Conservation (phyloP, 1,139 yeast species). For the Blastobotrys malaysiensis region DNA sequence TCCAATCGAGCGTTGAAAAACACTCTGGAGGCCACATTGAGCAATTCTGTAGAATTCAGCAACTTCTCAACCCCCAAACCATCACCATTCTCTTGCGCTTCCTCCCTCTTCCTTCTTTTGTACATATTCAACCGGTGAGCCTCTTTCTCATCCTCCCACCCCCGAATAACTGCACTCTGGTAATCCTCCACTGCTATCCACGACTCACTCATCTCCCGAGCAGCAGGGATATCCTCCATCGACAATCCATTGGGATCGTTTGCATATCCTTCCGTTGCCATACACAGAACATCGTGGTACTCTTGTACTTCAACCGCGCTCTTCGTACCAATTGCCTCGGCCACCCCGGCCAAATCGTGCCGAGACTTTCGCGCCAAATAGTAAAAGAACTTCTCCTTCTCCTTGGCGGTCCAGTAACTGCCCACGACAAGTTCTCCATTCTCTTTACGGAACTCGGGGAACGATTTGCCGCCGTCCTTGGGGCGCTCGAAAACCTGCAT, state of each 20-base stretch:
- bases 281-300: conserved; percentile 41
- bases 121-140: background rate
- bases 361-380: conserved; percentile 46
- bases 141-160: conserved; percentile 3
- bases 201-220: conserved; percentile 48
- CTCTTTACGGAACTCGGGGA: background rate
- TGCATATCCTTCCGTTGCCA: conserved; percentile 21
- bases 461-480: background rate
- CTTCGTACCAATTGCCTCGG: conserved; percentile 39
- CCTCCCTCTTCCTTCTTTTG: background rate
- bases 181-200: conserved; percentile 46
- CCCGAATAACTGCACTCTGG: conserved; percentile 31
- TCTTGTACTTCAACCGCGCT: conserved; percentile 42
- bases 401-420: conserved; percentile 38
- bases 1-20: conserved; percentile 14
- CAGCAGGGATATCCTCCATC: conserved; percentile 46
- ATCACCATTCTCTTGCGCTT: background rate
- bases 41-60: conserved; percentile 7
- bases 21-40: conserved; percentile 9
- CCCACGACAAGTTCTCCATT: background rate
- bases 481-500: background rate
- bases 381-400: conserved; percentile 41
- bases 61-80: conserved; percentile 2
- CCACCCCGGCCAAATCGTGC: conserved; percentile 42
- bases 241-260: conserved; percentile 18